Percentiles rank a stretch among this genome's conserved stretches.
These are phyloP conservation scores for Botryococcus braunii DNA, from an alignment of 163 green algal genomes.

Conservation along the genomic window DNA sequence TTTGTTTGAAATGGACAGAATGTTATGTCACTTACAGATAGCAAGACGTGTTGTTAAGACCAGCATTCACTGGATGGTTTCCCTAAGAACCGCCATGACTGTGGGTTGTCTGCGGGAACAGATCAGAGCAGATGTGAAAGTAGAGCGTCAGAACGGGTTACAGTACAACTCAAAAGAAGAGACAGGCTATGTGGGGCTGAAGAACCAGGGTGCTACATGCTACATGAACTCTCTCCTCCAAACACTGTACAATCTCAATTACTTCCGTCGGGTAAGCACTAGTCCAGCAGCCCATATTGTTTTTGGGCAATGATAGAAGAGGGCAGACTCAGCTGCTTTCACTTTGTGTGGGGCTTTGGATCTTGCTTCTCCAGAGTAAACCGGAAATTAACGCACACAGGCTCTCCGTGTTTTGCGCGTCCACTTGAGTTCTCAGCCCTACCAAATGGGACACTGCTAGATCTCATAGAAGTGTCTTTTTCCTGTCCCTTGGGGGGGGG, in stretches of 20 bases:
- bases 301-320: no score
- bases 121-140: slow-evolving; percentile 22
- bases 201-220: slow-evolving; percentile 96
- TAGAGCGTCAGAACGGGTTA: slow-evolving; percentile 51
- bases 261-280: slow-evolving; percentile 71
- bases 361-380: no score
- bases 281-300: not conserved
- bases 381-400: no score
- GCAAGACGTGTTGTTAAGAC: not conserved
- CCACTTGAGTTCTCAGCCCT: no score
- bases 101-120: not conserved
- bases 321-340: no score
- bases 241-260: slow-evolving; percentile 92
- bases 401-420: not conserved
- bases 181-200: slow-evolving; percentile 91
- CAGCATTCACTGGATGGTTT: not conserved
- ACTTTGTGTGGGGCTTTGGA: no score
- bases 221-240: slow-evolving; percentile 99
- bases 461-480: no score
- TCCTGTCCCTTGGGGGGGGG: no score
- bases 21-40: not conserved
- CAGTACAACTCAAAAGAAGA: slow-evolving; percentile 73
- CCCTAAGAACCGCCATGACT: slow-evolving; percentile 1
- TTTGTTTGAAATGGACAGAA: not conserved
- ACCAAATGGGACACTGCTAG: no score